A percentile compares a stretch with the other conserved stretches of the same genome.
Conservation (phyloP, 75 land plant genomes). For the Pinus tabuliformis region DNA sequence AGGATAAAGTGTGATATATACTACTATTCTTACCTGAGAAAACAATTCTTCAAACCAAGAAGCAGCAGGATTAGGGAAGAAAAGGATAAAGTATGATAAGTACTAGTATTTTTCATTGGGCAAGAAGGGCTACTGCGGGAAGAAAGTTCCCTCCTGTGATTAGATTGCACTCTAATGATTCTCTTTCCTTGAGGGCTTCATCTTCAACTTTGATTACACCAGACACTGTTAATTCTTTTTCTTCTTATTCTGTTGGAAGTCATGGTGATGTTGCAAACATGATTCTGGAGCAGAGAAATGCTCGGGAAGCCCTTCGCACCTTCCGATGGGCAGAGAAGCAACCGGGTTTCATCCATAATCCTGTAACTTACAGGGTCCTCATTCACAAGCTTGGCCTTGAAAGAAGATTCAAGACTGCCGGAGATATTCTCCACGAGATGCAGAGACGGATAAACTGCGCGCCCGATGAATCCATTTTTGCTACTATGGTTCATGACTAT, state of each 20-base stretch:
- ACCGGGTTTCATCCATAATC: conserved; percentile 35
- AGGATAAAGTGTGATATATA: too few relatives aligned
- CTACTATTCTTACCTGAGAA: background rate
- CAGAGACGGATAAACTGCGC: conserved; percentile 17
- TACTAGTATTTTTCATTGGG: background rate
- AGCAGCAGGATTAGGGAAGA: background rate
- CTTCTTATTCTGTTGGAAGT: conserved; percentile 14
- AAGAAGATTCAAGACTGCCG: conserved; percentile 31
- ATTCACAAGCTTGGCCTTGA: conserved; percentile 44
- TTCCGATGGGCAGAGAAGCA: conserved; percentile 39
- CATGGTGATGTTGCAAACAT: conserved; percentile 31
- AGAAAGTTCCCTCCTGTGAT: background rate
- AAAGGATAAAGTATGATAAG: background rate
- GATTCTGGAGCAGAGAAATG: conserved; percentile 35
- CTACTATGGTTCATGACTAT: conserved; percentile 26
- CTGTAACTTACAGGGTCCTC: conserved; percentile 35
- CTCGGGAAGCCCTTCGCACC: conserved; percentile 33
- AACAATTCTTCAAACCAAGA: background rate
- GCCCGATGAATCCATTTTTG: conserved; percentile 43
- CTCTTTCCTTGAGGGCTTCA: background rate
- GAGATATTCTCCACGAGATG: conserved; percentile 46
- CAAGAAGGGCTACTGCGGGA: background rate
- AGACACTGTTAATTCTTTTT: background rate
- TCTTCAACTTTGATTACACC: background rate
- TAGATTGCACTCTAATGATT: background rate